Base-by-base conservation (phyloP, 1,284 basidiomycete species). In the Ganoderma leucocontextum region DNA sequence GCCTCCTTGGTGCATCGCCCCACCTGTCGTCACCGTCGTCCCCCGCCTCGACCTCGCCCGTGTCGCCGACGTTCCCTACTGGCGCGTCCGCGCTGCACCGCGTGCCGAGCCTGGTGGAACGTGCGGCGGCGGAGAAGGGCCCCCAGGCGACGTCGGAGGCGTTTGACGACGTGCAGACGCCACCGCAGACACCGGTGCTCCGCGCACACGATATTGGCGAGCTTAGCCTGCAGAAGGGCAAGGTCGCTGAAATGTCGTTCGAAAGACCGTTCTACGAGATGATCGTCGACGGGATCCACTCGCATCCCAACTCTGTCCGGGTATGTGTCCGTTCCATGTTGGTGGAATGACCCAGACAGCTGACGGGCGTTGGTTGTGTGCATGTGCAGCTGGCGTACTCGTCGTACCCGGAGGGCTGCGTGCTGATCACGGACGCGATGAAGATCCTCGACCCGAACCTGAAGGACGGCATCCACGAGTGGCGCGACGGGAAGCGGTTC, bases 251-350 rank as follows among this genome's bases (percentile, higher is more conserved):
- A 49, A 66, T 77, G 63, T 75, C 80, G n/a, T 90, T 91, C 71
- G 86, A 87, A 74, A 83, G 93, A 69, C 95, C 95, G 22, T 96
- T 89, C 81, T 97, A 94, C 76, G 95, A 93, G 64, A 82, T 97
- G 69, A 97, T 97, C 70, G 95, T 95, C 13, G 95, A 97, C 77
- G 95, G 95, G 0, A 90, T 95, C 67, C 95, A 97, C 78, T 93
- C 90, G 35, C 95, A 97, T 79, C 95, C 95, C 4, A 95, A 95
- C 80, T 94, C 93, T 58, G 93, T 97, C 64, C 85, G 94, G 74
- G 92, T 93, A 78, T 65, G 88, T 79, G 33, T 52, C 42, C 8
- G 4, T 55, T 19, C 15, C 29, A 3, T 19, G 53, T 36, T 22
- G 33, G 47, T 13, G 2, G 47, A 13, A 19, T 9, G 9, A 6